phyloP scores from a whole-genome alignment of 306 rosid genomes.

The Geum urbanum region DNA sequence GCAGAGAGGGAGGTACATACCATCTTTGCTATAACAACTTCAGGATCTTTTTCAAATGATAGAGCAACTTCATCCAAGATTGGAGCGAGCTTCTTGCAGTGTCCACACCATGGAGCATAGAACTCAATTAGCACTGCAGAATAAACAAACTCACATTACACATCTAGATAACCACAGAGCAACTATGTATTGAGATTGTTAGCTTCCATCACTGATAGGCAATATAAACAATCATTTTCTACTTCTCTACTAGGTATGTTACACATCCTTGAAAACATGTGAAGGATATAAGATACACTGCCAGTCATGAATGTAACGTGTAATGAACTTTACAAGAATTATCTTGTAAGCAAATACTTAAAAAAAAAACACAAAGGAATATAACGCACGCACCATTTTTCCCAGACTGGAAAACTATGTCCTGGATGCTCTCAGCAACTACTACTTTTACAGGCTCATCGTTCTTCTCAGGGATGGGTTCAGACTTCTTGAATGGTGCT shows the following conservation, averaged over 20 bases:
- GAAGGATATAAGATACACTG: neutral
- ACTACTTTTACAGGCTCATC: constrained; percentile 88
- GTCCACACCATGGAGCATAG: constrained; percentile 98
- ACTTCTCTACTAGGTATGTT: neutral
- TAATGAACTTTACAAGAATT: neutral
- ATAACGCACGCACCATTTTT: constrained; percentile 58
- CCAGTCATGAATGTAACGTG: neutral
- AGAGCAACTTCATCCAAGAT: constrained; percentile 84
- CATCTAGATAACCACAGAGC: neutral
- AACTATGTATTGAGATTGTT: neutral
- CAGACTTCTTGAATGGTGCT: constrained; percentile 57
- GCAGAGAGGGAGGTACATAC: constrained; percentile 37
- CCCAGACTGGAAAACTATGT: constrained; percentile 66
- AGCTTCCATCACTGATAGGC: neutral
- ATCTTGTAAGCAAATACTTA: too few relatives aligned
- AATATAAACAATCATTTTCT: neutral
- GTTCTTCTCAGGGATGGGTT: constrained; percentile 75
- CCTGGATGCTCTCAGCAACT: constrained; percentile 65
- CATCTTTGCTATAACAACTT: constrained; percentile 70
- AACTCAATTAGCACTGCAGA: constrained; percentile 78
- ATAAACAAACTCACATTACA: constrained; percentile 12
- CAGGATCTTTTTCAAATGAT: constrained; percentile 60
- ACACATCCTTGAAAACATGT: neutral
- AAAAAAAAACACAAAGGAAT: neutral
- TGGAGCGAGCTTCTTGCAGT: constrained; percentile 89